Conservation (phyloP, 495 filamentous ascomycete species). For the Aspergillus ellipticus region DNA sequence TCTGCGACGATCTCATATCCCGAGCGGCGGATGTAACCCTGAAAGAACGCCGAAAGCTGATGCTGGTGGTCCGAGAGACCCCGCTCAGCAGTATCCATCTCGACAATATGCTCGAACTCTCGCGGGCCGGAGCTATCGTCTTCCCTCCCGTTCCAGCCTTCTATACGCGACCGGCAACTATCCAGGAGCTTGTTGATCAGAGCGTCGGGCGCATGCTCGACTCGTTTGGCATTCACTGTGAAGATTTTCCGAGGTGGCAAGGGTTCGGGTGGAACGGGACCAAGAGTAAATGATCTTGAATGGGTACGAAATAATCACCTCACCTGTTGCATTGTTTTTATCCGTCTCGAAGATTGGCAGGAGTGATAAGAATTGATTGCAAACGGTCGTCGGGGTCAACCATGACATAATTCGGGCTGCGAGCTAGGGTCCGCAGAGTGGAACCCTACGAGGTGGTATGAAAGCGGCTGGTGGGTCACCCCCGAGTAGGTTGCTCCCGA, state of each 20-base stretch:
- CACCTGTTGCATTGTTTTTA: no score
- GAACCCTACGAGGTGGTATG: no score
- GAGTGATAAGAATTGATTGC: no score
- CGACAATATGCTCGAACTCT: conserved; percentile 40
- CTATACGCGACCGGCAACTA: conserved; percentile 29
- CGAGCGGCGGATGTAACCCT: conserved; percentile 44
- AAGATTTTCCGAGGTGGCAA: neutral
- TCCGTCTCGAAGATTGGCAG: no score
- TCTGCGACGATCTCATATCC: conserved; percentile 42
- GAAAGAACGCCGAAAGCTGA: conserved; percentile 40
- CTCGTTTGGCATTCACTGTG: conserved; percentile 29
- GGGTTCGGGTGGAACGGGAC: neutral
- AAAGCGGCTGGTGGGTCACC: no score
- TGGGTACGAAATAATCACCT: no score
- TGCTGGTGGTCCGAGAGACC: conserved; percentile 41
- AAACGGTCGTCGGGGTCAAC: no score
- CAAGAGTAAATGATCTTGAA: no score
- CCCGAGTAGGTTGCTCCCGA: no score
- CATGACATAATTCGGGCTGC: no score
- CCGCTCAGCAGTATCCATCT: conserved; percentile 45
- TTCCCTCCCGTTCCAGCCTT: conserved; percentile 42
- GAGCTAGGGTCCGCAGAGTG: no score
- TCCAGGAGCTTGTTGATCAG: conserved; percentile 41
- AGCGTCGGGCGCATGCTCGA: conserved; percentile 44
- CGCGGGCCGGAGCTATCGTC: conserved; percentile 33